Evolutionary conservation across 2,329 filamentous ascomycete species (phyloP), one percentile per base, ranked within the genome.

Genomic region (Aspergillus chevalieri): DNA sequence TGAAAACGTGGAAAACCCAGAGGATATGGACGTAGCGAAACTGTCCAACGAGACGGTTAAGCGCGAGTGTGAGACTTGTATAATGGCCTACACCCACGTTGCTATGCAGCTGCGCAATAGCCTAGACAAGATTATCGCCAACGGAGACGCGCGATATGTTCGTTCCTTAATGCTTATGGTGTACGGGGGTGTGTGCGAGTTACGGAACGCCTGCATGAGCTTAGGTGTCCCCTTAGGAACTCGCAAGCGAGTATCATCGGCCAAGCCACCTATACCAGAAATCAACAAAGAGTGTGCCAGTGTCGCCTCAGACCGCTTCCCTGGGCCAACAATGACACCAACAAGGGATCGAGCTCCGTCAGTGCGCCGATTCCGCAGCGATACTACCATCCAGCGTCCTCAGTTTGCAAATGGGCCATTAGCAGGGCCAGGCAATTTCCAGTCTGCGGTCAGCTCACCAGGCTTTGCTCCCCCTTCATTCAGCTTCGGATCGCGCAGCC

Each of bases 111-210:
- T 81, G 43, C 73, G 73, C 46, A 70, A 74, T 45, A 74, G 70
- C 43, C 65, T 74, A 21, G 65, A 68, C 43, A 78, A 78, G 50
- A 77, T 81, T 30, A 72, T 80, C n/a, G 69, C 75, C 43, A 74
- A 78, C 44, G 75, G 76, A 3, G 80, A 84, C 55, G 71, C 76
- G 6, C 75, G 78, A 49, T 78, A 82, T 54, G 68, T 84, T 46
- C 78, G 81, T 22, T 80, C 76, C 14, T 70, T 83, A 41, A 74
- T 85, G 66, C 72, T 82, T 33, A 74, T 81, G 54, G 74, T 83
- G 33, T 82, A 81, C 56, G 76, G 77, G 44, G 78, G 79, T 53
- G 63, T 82, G 44, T 66, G 81, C 43, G 82, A 84, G 61, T 70
- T 82, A 51, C 77, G 79, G 46, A 84, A 84, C 61, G 78, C 80